Base-by-base conservation (phyloP, 2,329 filamentous ascomycete genomes). In the Plectosphaerella plurivora region DNA sequence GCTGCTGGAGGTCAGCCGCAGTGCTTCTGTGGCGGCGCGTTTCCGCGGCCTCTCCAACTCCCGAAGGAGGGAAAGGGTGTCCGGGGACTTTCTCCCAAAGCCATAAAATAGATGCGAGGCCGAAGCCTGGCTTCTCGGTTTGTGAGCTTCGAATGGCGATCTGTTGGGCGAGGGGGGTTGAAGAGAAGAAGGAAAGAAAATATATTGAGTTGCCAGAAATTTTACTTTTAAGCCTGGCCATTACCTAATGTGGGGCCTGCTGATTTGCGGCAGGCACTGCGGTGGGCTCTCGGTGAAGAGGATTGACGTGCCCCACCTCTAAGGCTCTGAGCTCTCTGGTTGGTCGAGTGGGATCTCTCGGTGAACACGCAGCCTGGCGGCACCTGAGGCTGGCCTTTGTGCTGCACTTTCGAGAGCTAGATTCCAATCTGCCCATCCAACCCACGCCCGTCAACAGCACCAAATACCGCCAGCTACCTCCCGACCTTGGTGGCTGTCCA, bases 31-130 rank as follows among this genome's bases (percentile, higher is more conserved):
- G 93, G 91, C 92, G 92, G 91, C 90, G 92, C 91, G 89, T 97
- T 96, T 95, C 91, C 90, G 91, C 92, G 82, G 28, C 28, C 28
- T 18, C 72, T 76, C 70, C 65, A 65, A 64, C 65, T 66, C 65
- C 61, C 59, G 51, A 59, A 53, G 60, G 68, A 66, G 63, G 58
- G 62, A 64, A 61, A 68, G 80, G 81, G 75, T 86, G 92, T 97
- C 93, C 93, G 93, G 93, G 93, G 93, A 97, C 93, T 97, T 97
- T 97, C 93, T 96, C 93, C 93, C 91, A 94, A 97, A 97, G 92
- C 92, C 68, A 61, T 65, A 67, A 59, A 22, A 65, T 68, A 67
- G 73, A 60, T 71, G 63, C 63, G 63, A 59, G 64, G 63, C 22
- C 63, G 57, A 59, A 61, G 60, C 68, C 65, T 63, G 70, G 63